A percentile compares a stretch with the other conserved stretches of the same genome.
Conservation (phyloP, 192 early-diverging fungal genomes). For the Geranomyces variabilis region DNA sequence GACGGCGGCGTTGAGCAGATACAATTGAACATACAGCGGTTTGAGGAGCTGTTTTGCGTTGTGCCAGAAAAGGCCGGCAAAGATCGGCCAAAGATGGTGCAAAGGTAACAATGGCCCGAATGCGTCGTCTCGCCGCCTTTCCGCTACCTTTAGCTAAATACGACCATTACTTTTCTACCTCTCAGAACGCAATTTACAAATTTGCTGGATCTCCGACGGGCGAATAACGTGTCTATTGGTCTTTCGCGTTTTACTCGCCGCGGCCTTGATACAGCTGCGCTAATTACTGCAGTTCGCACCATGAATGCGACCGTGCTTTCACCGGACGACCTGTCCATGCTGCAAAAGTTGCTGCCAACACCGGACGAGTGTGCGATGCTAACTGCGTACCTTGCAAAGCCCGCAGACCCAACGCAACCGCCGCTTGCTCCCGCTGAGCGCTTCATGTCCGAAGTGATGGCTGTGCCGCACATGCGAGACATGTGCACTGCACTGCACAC, state of each 20-base stretch:
- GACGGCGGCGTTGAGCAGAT: neutral
- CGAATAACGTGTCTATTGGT: slow-evolving; percentile 61
- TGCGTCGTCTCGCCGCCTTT: neutral
- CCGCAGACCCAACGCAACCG: slow-evolving; percentile 18
- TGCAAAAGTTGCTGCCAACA: slow-evolving; percentile 55
- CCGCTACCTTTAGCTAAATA: neutral
- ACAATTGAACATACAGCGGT: slow-evolving; percentile 1
- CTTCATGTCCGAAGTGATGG: slow-evolving; percentile 54
- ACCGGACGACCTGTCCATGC: slow-evolving; percentile 49
- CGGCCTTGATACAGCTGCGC: slow-evolving; percentile 36
- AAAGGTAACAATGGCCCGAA: slow-evolving; percentile 36
- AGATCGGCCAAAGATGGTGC: slow-evolving; percentile 42
- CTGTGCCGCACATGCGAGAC: slow-evolving; percentile 41
- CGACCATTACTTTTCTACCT: neutral
- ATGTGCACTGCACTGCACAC: slow-evolving; percentile 46
- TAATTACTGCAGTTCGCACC: slow-evolving; percentile 36
- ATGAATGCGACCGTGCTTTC: slow-evolving; percentile 41
- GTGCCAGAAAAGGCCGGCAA: slow-evolving; percentile 36
- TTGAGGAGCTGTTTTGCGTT: slow-evolving; percentile 53
- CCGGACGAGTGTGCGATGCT: slow-evolving; percentile 42
- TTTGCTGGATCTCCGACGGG: slow-evolving; percentile 55
- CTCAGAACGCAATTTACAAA: slow-evolving; percentile 54
- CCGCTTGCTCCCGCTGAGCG: slow-evolving; percentile 59
- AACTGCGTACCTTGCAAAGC: slow-evolving; percentile 11
- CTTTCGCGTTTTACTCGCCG: slow-evolving; percentile 52